phyloP scores from a whole-genome alignment of 768 basidiomycete genomes.

The Kwoniella dendrophila region DNA sequence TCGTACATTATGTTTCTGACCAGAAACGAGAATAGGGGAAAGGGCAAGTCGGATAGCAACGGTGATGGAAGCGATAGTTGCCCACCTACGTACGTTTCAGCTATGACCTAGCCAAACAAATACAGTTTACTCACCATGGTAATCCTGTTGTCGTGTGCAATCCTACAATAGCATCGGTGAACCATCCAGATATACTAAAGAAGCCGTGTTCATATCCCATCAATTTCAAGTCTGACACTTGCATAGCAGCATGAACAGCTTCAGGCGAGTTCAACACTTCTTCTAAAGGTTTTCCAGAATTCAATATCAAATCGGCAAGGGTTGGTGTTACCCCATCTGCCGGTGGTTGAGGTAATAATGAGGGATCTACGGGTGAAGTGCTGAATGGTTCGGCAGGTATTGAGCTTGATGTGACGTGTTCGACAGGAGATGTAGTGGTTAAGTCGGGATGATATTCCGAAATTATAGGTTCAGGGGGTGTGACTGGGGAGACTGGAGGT shows the following conservation, averaged over 20 bases:
- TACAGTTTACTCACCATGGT: conserved; percentile 48
- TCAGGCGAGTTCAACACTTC: conserved; percentile 52
- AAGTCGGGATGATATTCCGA: conserved; percentile 41
- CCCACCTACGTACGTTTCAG: conserved; percentile 41
- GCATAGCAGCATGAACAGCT: conserved; percentile 50
- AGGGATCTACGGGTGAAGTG: conserved; percentile 7
- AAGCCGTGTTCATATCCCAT: conserved; percentile 48
- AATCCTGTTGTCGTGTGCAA: conserved; percentile 45
- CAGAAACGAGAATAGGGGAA: conserved; percentile 60
- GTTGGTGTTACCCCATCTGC: conserved; percentile 24
- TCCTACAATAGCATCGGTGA: conserved; percentile 44
- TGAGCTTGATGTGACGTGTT: not conserved
- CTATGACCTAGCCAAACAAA: not conserved
- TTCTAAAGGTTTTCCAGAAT: conserved; percentile 31
- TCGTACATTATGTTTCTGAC: conserved; percentile 70
- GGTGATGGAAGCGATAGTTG: conserved; percentile 49
- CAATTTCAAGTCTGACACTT: conserved; percentile 46
- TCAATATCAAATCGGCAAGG: conserved; percentile 35
- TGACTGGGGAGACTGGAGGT: conserved; percentile 7
- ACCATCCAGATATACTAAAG: conserved; percentile 48
- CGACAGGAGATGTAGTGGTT: conserved; percentile 6
- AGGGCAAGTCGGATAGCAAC: conserved; percentile 56
- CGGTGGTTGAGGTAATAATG: conserved; percentile 21
- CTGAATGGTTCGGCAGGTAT: conserved; percentile 5
- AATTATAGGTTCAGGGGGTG: conserved; percentile 35